Percentiles rank a stretch among this genome's conserved stretches.
phyloP scores from a whole-genome alignment of 2,329 filamentous ascomycete species.

The Calycina marina region DNA sequence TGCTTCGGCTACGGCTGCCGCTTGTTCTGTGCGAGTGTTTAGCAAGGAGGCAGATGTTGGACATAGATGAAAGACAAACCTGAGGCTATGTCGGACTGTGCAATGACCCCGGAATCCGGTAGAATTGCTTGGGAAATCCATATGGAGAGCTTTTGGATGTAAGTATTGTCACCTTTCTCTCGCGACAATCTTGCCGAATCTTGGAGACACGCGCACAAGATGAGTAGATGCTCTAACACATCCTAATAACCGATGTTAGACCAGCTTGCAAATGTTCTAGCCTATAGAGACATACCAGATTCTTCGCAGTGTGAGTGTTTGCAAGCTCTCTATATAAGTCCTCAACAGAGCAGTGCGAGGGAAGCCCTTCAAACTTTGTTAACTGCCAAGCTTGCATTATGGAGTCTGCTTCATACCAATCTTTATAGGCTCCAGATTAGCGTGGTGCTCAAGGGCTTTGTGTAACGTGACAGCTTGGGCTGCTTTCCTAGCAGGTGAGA shows the following conservation, averaged over 20 bases:
- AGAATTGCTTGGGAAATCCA: conserved; percentile 15
- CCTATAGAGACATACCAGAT: too few relatives aligned
- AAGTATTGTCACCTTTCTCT: conserved; percentile 6
- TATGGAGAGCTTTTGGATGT: conserved; percentile 7
- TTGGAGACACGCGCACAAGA: conserved; percentile 14
- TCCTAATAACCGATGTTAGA: too few relatives aligned
- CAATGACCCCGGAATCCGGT: conserved; percentile 12
- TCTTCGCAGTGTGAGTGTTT: too few relatives aligned
- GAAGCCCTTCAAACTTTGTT: too few relatives aligned
- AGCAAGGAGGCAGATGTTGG: not conserved
- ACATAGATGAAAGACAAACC: conserved; percentile 6
- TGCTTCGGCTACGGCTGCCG: conserved; percentile 1
- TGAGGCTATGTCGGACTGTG: conserved; percentile 12
- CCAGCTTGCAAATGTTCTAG: too few relatives aligned
- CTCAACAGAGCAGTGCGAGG: too few relatives aligned
- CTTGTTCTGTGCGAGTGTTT: not conserved
- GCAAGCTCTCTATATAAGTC: too few relatives aligned
- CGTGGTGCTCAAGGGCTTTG: too few relatives aligned
- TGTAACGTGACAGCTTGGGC: too few relatives aligned
- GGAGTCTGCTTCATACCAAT: too few relatives aligned
- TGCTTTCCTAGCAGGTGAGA: not conserved
- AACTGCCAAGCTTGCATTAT: too few relatives aligned
- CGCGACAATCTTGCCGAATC: conserved; percentile 3
- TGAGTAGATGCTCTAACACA: conserved; percentile 12
- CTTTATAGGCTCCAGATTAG: too few relatives aligned